These are phyloP conservation scores for Colletotrichum noveboracense DNA, from an alignment of 2,329 filamentous ascomycete species.

Conservation along the genomic window DNA sequence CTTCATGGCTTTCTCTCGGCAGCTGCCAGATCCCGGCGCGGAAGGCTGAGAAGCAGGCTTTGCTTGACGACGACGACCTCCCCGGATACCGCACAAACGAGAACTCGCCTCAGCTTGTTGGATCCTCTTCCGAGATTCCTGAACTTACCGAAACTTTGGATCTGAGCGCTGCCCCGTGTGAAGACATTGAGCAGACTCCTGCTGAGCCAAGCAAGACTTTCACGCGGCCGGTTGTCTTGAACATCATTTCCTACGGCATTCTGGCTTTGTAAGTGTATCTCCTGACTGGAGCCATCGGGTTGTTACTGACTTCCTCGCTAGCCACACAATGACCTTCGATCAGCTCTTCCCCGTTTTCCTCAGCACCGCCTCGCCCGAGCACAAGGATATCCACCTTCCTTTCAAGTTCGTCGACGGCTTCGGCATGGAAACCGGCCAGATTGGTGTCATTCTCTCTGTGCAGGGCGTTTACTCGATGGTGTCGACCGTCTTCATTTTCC, in stretches of 20 bases:
- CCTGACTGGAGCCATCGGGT: not conserved
- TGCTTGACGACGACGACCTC: conserved; percentile 67
- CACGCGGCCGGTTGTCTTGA: conserved; percentile 82
- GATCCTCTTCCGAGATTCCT: conserved; percentile 32
- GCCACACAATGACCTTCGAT: conserved; percentile 97
- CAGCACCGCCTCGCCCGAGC: conserved; percentile 64
- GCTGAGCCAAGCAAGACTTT: conserved; percentile 62
- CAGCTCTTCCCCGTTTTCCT: conserved; percentile 92
- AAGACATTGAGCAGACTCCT: not conserved
- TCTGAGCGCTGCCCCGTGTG: conserved; percentile 24
- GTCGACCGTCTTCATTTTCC: conserved; percentile 84
- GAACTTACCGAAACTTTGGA: conserved; percentile 40
- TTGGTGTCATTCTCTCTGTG: conserved; percentile 86
- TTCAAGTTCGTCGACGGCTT: conserved; percentile 93
- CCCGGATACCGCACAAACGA: conserved; percentile 73
- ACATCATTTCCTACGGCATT: conserved; percentile 89
- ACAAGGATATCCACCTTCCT: conserved; percentile 60
- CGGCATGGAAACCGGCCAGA: conserved; percentile 79
- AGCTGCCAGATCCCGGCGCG: conserved; percentile 39
- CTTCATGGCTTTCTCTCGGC: conserved; percentile 46
- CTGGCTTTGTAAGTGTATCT: conserved; percentile 82
- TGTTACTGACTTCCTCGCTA: conserved; percentile 41
- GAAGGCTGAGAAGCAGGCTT: conserved; percentile 63
- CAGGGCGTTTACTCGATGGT: conserved; percentile 92
- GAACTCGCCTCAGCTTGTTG: conserved; percentile 54